These are phyloP conservation scores for Viola odorata DNA, from an alignment of 345 rosid species.

Conservation along the genomic window DNA sequence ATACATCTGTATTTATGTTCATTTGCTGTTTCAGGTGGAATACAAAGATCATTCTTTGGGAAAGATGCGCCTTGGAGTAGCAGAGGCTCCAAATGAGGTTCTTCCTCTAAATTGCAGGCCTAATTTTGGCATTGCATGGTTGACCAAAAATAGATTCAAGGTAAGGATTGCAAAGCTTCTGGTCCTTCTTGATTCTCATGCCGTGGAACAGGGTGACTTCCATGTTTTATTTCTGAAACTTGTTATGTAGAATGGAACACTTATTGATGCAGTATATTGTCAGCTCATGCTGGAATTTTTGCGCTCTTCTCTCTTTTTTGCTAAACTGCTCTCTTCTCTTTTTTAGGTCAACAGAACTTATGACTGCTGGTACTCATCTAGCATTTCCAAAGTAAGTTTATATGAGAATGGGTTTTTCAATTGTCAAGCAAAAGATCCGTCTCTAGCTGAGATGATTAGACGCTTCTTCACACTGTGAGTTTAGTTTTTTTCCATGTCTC, in stretches of 20 bases:
- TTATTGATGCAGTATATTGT: not conserved
- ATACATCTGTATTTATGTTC: too few species aligned
- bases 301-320: not conserved
- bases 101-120: slow-evolving; percentile 90
- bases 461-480: slow-evolving; percentile 63
- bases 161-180: slow-evolving; percentile 25
- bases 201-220: not conserved
- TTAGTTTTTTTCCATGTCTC: not conserved
- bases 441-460: slow-evolving; percentile 46
- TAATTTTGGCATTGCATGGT: slow-evolving; percentile 65
- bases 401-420: slow-evolving; percentile 57
- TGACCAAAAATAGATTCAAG: slow-evolving; percentile 78
- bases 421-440: slow-evolving; percentile 65
- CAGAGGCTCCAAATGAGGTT: slow-evolving; percentile 89
- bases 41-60: slow-evolving; percentile 65
- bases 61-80: slow-evolving; percentile 46
- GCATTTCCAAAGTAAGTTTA: slow-evolving; percentile 61
- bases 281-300: not conserved
- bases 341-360: slow-evolving; percentile 82
- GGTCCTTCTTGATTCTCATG: not conserved
- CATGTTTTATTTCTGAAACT: not conserved
- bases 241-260: not conserved
- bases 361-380: slow-evolving; percentile 77
- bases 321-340: not conserved
- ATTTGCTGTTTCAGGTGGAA: slow-evolving; percentile 46